phyloP scores from a whole-genome alignment of 768 basidiomycete genomes.

The Ramaria rubella region DNA sequence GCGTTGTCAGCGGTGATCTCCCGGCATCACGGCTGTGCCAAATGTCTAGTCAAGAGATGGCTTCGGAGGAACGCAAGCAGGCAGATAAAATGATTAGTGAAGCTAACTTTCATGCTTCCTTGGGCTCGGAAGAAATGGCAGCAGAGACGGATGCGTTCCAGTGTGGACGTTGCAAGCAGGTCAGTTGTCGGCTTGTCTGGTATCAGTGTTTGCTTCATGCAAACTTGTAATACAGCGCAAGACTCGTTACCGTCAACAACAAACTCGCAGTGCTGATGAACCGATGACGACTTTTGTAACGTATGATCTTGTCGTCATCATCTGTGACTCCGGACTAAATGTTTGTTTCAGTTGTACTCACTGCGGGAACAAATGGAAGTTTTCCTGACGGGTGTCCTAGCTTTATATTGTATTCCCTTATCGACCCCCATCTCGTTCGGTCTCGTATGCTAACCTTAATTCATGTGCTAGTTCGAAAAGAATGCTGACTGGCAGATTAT shows the following conservation, averaged over 20 bases:
- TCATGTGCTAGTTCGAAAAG: neutral
- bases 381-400: conserved; percentile 31
- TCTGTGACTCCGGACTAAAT: conserved; percentile 8
- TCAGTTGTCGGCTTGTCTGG: conserved; percentile 21
- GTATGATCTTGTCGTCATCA: conserved; percentile 31
- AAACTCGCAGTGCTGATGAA: conserved; percentile 96
- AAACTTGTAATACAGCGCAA: conserved; percentile 46
- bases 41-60: conserved; percentile 93
- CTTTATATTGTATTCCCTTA: neutral
- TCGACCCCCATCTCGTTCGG: neutral
- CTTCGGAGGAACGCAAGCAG: conserved; percentile 83
- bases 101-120: conserved; percentile 84
- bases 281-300: conserved; percentile 99
- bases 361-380: conserved; percentile 67
- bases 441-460: neutral
- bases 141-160: conserved; percentile 99
- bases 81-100: conserved; percentile 76
- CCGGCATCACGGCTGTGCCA: conserved; percentile 59
- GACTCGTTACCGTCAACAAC: conserved; percentile 90
- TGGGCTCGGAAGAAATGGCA: conserved; percentile 82
- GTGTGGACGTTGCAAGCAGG: conserved; percentile 90
- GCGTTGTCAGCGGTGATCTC: conserved; percentile 78
- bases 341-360: conserved; percentile 46
- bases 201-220: neutral
- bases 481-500: neutral